Base-by-base conservation (phyloP, 148 eudicot species). In the Bassia scoparia region DNA sequence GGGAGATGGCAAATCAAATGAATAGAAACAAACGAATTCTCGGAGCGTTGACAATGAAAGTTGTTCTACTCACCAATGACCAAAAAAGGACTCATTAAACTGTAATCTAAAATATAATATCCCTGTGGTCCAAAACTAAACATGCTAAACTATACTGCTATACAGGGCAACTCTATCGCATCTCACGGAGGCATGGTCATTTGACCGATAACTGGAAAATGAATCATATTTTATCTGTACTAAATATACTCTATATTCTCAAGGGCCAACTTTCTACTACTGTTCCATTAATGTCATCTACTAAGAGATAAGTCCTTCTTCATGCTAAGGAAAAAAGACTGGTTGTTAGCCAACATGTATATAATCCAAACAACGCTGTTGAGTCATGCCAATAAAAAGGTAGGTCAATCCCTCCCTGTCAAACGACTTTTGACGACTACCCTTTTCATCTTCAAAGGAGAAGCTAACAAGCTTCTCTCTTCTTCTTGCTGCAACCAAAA, bases 391-490 rank as follows among this genome's bases (percentile, higher is more conserved):
- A n/a, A 77, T 89, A 76, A 95, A 95, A 31, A 95, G 83, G 82
- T 90, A 96, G 52, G 83, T 84, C 83, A 96, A 78, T 67, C 92
- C 99, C 24, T 92, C 97, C 21, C 96, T 16, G 99, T 90, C 65
- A 96, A 90, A 43, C 97, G 90, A 73, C 89, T 85, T n/a, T 73
- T 87, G 92, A 63, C 85, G 76, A 67, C 87, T 82, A 21, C 95
- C 92, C 27, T 81, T 76, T 76, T 86, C 90, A 59, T 96, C 97
- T 84, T 92, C 99, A 26, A 96, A 96, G 7, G 97, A 96, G 48
- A 97, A 96, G 26, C 97, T 87, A 67, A 96, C 99, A 89, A 96
- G 84, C 77, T n/a, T 85, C 86, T 80, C 99, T 88, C 86, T 96
- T 96, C 81, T 84, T 92, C n/a, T 86, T 87, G 86, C 99, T 95